Conservation (phyloP, 768 basidiomycete species). For the Amanita exitialis region DNA sequence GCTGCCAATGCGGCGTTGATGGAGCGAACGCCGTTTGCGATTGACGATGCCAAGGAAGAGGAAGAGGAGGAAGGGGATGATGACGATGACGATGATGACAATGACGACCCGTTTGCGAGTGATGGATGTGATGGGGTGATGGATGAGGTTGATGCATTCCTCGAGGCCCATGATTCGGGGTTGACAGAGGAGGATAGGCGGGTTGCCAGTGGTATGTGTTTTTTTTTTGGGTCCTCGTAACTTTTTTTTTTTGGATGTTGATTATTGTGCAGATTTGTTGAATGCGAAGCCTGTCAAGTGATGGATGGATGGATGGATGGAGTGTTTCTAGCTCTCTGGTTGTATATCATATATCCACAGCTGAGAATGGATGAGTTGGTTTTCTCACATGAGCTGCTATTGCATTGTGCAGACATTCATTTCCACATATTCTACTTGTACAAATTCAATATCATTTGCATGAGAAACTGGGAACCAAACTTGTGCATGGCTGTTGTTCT, state of each 20-base stretch:
- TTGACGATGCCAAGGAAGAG: conserved; percentile 86
- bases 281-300: too few species aligned
- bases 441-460: too few species aligned
- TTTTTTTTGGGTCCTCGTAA: too few species aligned
- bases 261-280: conserved; percentile 13
- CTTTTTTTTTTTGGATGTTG: conserved; percentile 35
- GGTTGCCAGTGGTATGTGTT: conserved; percentile 58
- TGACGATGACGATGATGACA: conserved; percentile 23
- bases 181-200: conserved; percentile 72
- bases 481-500: too few species aligned
- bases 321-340: too few species aligned
- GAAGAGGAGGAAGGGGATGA: conserved; percentile 58
- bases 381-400: too few species aligned
- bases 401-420: too few species aligned
- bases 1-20: conserved; percentile 76
- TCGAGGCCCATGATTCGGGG: conserved; percentile 88
- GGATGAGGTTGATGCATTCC: conserved; percentile 92
- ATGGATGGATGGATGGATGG: too few species aligned
- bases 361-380: too few species aligned
- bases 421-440: too few species aligned
- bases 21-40: conserved; percentile 94
- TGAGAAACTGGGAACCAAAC: too few species aligned
- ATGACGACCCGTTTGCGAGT: conserved; percentile 26
- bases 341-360: too few species aligned
- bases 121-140: conserved; percentile 56